Evolutionary conservation across 257 asterid genomes (phyloP), one percentile per base, ranked within the genome.

Genomic region (Solanum microdontum): DNA sequence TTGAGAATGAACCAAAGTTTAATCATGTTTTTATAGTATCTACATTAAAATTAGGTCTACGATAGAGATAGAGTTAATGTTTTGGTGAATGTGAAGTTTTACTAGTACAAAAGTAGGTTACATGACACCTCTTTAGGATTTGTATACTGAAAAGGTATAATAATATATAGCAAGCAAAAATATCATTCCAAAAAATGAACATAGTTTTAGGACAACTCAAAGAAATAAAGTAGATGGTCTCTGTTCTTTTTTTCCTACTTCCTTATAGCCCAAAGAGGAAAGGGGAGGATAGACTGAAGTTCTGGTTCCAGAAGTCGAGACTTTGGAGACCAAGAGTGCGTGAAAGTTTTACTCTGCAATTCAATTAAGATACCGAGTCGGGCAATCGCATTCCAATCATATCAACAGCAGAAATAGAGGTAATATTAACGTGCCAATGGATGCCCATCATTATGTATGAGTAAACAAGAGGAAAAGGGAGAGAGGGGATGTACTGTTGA

Each of bases 401-500:
- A 34, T 30, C 68, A 82, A 19, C 69, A 82, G 70, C 70, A 48
- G 85, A 82, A 82, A 51, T 51, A 51, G 2, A 82, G 70, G 70
- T 48, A 82, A 86, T 28, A 26, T 48, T 45, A 80, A 28, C 33
- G 28, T 80, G 60, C n/a, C 66, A 9, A 30, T 28, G 68, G 85
- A 80, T 10, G 28, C 12, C 85, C 68, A 1, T 17, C 85, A 24
- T 39, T 6, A 86, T 30, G 15, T 33, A 79, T 17, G 85, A 8
- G 84, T 26, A 37, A 73, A 23, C 24, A 37, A 73, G 82, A 33
- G 43, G 80, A 73, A 37, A 36, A 33, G 43, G 13, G 80, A 33
- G 45, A 34, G 30, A 82, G 89, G 83, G 89, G 39, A 84, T 48
- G 51, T 93, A 96, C 99, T 96, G 90, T 96, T 96, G 92, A 95